Percentiles rank a stretch among this genome's conserved stretches.
Conservation (phyloP, 2,329 filamentous ascomycete species). For the Diaporthe nobilis region DNA sequence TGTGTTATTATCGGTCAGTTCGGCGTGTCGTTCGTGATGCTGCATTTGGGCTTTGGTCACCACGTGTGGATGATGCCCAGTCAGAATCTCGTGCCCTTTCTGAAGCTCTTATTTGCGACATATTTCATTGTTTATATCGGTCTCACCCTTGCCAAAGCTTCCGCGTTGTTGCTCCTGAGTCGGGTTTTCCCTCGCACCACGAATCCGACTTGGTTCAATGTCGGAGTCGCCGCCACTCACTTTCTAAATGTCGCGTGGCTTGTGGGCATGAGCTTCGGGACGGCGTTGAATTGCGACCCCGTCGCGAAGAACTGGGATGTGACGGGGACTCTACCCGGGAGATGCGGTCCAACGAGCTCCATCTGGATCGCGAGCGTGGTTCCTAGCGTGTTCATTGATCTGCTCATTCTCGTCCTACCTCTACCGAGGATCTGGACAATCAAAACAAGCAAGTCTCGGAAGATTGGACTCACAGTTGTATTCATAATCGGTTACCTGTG, state of each 20-base stretch:
- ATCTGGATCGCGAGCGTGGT: conserved; percentile 40
- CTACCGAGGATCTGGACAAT: conserved; percentile 43
- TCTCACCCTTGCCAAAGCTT: neutral
- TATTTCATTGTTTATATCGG: neutral
- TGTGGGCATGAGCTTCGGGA: conserved; percentile 40
- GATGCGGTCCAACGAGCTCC: neutral
- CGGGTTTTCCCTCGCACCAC: neutral
- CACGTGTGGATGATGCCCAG: neutral
- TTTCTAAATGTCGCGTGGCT: conserved; percentile 38
- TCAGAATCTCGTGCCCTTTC: too few relatives aligned
- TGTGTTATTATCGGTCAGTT: too few relatives aligned
- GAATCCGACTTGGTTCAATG: neutral
- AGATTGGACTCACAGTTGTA: conserved; percentile 37
- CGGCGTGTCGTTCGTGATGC: neutral
- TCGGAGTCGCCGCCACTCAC: neutral
- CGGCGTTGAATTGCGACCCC: conserved; percentile 42
- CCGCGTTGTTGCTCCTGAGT: neutral
- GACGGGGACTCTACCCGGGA: neutral
- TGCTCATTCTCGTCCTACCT: conserved; percentile 43
- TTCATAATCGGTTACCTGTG: conserved; percentile 44
- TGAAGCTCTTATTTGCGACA: neutral
- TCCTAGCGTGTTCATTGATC: conserved; percentile 43
- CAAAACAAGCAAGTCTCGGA: conserved; percentile 37
- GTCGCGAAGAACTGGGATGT: neutral
- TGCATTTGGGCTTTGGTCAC: neutral